Percentiles rank a stretch among this genome's conserved stretches.
phyloP scores from a whole-genome alignment of 345 rosid species.

The Capsella bursapastoris region DNA sequence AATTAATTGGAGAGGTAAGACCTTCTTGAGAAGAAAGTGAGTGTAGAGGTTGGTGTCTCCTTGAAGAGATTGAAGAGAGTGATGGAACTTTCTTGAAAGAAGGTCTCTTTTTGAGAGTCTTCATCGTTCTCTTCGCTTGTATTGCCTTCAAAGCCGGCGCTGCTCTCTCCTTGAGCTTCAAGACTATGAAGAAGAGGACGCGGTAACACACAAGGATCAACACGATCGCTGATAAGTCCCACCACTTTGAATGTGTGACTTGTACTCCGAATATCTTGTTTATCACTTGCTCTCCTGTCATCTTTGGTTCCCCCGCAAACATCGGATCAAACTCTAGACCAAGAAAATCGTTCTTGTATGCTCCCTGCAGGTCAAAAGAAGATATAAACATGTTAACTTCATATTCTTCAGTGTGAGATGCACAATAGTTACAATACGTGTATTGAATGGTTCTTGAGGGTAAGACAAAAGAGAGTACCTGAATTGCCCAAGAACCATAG shows the following conservation, averaged over 20 bases:
- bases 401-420: background rate
- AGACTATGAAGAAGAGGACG: slow-evolving; percentile 71
- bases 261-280: slow-evolving; percentile 57
- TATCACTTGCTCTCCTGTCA: slow-evolving; percentile 67
- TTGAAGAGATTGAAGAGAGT: slow-evolving; percentile 54
- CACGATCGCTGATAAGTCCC: slow-evolving; percentile 70
- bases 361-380: slow-evolving; percentile 55
- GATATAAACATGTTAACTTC: background rate
- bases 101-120: slow-evolving; percentile 66
- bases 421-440: background rate
- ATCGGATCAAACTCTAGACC: slow-evolving; percentile 81
- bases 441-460: background rate
- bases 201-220: slow-evolving; percentile 72
- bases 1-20: slow-evolving; percentile 64
- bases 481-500: slow-evolving; percentile 79
- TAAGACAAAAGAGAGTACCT: slow-evolving; percentile 49
- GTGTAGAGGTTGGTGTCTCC: slow-evolving; percentile 65
- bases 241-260: slow-evolving; percentile 77
- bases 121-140: slow-evolving; percentile 66
- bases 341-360: slow-evolving; percentile 82
- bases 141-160: slow-evolving; percentile 60
- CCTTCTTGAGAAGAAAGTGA: slow-evolving; percentile 94
- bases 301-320: slow-evolving; percentile 58
- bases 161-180: slow-evolving; percentile 83
- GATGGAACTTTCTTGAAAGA: slow-evolving; percentile 70